Base-by-base conservation (phyloP, 805 yeast genomes). In the Yarrowia sp. region DNA sequence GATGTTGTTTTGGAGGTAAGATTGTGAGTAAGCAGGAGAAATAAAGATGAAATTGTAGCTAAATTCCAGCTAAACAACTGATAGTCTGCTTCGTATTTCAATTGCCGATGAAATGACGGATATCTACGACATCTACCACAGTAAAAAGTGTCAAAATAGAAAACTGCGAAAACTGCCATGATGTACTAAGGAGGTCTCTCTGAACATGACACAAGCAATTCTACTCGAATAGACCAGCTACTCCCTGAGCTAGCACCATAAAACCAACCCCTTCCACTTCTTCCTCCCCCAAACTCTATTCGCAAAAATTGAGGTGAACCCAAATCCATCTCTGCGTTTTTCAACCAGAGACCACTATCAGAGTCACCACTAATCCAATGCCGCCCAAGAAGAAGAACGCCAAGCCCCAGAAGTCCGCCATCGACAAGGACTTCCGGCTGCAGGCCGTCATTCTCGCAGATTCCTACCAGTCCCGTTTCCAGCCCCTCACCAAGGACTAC, bases 381-480 rank as follows among this genome's bases (percentile, higher is more conserved):
- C 62, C 62, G 13, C 62, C 62, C 21, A 58, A 58, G 41, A 58
- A 58, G 41, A 44, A 41, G 24, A 55, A 55, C 47, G 29, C 21
- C 42, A 55, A 55, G 47, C 47, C 46, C 47, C 46, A 55, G 16
- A 58, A 58, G 53, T 31, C 41, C 10, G 62, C 62, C 35, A 35
- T 58, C 27, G 53, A 58, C 25, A 32, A 58, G 53, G 62, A 58
- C 32, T 42, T 44, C 33, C 80, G 92, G 68, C 80, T 94, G 62
- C 98, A 93, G 76, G 99, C 99, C 5, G 86, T 94, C 64, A 97
- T 94, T 21, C 81, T 94, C 68, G 90, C 97, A 14, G 99, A 94
- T 74, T 89, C 97, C 19, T 94, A 89, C 69, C 89, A 92, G 73
- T 87, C 94, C 0, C 80, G 97, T 68, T 94, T 94, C 74, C 85